Evolutionary conservation across 805 yeast genomes (phyloP).

Genomic region (Teunomyces tritomae): DNA sequence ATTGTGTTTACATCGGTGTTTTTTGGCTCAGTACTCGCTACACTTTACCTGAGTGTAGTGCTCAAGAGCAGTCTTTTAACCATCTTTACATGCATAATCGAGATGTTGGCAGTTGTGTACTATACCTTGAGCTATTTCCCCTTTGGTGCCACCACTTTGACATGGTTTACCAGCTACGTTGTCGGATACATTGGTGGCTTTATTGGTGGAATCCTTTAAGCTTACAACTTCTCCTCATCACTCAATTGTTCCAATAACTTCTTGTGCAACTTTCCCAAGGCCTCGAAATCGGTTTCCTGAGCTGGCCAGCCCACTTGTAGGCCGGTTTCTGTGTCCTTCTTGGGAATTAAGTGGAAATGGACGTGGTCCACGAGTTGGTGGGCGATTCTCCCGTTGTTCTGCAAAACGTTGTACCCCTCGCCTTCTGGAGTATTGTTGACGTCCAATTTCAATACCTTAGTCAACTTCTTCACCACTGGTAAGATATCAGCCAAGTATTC

Average conservation of each 20-base stretch:
- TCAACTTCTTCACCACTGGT: constrained; percentile 85
- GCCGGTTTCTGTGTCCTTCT: constrained; percentile 70
- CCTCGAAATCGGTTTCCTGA: constrained; percentile 69
- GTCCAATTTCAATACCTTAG: constrained; percentile 65
- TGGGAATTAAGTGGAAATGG: constrained; percentile 95
- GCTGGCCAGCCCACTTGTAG: constrained; percentile 95
- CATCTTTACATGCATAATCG: constrained; percentile 68
- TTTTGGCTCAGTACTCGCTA: constrained; percentile 73
- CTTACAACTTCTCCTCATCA: constrained; percentile 12
- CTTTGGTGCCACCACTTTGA: constrained; percentile 78
- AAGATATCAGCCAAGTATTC: constrained; percentile 82
- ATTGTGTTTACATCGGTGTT: constrained; percentile 78
- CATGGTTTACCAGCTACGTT: constrained; percentile 46
- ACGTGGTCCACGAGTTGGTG: constrained; percentile 96
- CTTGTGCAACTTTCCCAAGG: constrained; percentile 65
- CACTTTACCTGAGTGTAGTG: constrained; percentile 71
- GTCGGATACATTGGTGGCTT: constrained; percentile 46
- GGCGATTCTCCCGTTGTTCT: constrained; percentile 92
- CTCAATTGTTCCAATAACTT: constrained; percentile 38
- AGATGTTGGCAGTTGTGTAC: constrained; percentile 83
- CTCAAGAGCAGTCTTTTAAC: constrained; percentile 74
- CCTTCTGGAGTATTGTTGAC: constrained; percentile 61
- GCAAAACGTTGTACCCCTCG: constrained; percentile 81
- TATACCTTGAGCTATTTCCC: constrained; percentile 94
- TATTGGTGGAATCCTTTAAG: constrained; percentile 39